These are phyloP conservation scores for Bretschneidera sinensis DNA, from an alignment of 345 rosid genomes.

Conservation along the genomic window DNA sequence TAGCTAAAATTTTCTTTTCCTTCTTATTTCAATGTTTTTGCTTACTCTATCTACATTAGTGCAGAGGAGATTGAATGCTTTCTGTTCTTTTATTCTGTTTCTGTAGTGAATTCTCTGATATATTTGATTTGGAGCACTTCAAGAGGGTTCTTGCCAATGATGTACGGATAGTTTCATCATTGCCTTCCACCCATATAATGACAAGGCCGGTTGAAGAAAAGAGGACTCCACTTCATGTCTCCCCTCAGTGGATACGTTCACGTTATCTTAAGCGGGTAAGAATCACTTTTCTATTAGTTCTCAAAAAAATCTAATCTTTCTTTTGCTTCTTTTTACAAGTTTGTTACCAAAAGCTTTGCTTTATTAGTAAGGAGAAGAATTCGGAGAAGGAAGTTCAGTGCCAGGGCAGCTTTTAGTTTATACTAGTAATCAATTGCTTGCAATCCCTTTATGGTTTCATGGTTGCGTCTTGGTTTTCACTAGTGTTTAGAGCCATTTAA, in stretches of 20 bases:
- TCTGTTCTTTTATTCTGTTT: conserved; percentile 12
- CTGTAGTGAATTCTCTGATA: conserved; percentile 92
- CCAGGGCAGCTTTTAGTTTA: not conserved
- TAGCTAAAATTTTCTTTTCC: not conserved
- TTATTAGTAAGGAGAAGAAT: too few relatives aligned
- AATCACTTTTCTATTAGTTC: not conserved
- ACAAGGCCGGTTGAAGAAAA: conserved; percentile 82
- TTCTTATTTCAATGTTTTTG: not conserved
- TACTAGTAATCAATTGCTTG: not conserved
- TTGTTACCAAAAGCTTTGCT: not conserved
- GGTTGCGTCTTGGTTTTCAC: not conserved
- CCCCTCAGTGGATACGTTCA: conserved; percentile 90
- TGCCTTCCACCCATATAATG: conserved; percentile 80
- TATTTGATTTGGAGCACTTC: conserved; percentile 88
- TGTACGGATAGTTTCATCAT: conserved; percentile 75
- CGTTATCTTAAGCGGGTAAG: conserved; percentile 80
- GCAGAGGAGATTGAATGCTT: not conserved
- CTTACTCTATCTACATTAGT: not conserved
- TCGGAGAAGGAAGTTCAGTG: too few relatives aligned
- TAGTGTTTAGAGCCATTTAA: not conserved
- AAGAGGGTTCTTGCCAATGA: conserved; percentile 71
- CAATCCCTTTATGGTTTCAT: not conserved
- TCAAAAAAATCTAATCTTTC: not conserved
- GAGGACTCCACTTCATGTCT: conserved; percentile 65
- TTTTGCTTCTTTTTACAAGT: not conserved